Evolutionary conservation across 306 rosid species (phyloP), one percentile per base, ranked within the genome.

Genomic region (Parietaria judaica): DNA sequence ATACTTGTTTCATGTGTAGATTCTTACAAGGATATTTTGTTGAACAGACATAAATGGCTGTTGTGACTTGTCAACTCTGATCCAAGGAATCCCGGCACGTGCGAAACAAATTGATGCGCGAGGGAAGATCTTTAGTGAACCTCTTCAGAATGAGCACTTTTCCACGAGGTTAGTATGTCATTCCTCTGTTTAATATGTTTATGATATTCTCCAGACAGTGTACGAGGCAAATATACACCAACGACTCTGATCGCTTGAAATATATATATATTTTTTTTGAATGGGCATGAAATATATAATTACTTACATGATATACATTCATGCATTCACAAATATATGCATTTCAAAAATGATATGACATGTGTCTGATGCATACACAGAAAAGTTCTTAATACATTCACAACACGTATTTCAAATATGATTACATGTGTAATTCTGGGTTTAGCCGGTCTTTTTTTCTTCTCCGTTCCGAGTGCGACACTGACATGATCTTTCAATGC

Each of bases 131-230:
- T 70, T 79, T 23, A 47, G 51, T 57, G 76, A 64, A 63, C 74
- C 65, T 50, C 35, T 57, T 63, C 80, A 5, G 58, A 68, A 77
- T 45, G 80, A 70, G 65, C 77, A 60, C 43, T 68, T 66, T 54
- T 69, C 79, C 14, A 45, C 63, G 65, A 78, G 94, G 94, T 85
- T 59, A 74, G 79, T 73, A 14, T 51, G 14, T 66, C 39, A 59
- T 34, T 23, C 76, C 63, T 54, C 54, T 41, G 45, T 5, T 41
- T 8, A 41, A 41, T 5, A 41, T 5, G 6, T 41, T 41, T 8
- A 41, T 8, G 9, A 41, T 41, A 5, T 8, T 41, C 45, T 5
- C 6, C 9, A 41, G 9, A 8, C 6, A 41, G 9, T 41, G 45
- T 41, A 41, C 9, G 9, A 41, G 45, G 9, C 45, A 41, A 5